Conservation (phyloP, 139 green algal species). For the Chloropicon primus region DNA sequence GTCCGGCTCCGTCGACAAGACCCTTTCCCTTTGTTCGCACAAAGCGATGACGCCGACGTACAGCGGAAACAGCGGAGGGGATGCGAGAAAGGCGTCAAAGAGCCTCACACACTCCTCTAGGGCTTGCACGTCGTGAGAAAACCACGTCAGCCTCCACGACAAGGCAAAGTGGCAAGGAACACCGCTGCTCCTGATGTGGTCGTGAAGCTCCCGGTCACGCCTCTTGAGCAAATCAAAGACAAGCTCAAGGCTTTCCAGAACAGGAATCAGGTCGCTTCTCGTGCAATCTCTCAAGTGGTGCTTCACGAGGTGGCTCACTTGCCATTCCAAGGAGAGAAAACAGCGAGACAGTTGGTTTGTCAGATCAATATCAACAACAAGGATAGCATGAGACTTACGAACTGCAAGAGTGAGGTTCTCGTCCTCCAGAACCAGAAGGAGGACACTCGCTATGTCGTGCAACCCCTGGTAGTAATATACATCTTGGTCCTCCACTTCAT, state of each 20-base stretch:
- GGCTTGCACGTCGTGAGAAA: constrained; percentile 51
- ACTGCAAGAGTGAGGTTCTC: constrained; percentile 14
- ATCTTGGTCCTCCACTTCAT: not conserved
- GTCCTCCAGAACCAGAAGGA: constrained; percentile 49
- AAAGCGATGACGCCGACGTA: constrained; percentile 40
- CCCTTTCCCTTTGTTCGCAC: not conserved
- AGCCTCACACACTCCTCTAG: constrained; percentile 45
- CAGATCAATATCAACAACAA: too few species aligned
- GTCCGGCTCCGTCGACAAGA: not conserved
- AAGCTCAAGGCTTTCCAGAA: constrained; percentile 30
- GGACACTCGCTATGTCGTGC: constrained; percentile 72
- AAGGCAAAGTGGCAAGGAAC: constrained; percentile 25
- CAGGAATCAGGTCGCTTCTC: constrained; percentile 1
- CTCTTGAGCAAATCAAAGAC: constrained; percentile 52
- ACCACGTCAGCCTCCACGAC: constrained; percentile 78
- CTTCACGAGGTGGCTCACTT: constrained; percentile 37
- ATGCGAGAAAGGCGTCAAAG: constrained; percentile 77
- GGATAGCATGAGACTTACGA: not conserved
- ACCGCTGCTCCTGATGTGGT: not conserved
- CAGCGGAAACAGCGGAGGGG: constrained; percentile 78
- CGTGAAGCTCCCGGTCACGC: constrained; percentile 1
- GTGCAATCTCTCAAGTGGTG: constrained; percentile 67
- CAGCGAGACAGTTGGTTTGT: too few species aligned
- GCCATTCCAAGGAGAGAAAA: constrained; percentile 16
- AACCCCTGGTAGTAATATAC: constrained; percentile 78